A percentile compares a stretch with the other conserved stretches of the same genome.
Conservation (phyloP, 768 basidiomycete species). For the Xanthoconium purpureum region DNA sequence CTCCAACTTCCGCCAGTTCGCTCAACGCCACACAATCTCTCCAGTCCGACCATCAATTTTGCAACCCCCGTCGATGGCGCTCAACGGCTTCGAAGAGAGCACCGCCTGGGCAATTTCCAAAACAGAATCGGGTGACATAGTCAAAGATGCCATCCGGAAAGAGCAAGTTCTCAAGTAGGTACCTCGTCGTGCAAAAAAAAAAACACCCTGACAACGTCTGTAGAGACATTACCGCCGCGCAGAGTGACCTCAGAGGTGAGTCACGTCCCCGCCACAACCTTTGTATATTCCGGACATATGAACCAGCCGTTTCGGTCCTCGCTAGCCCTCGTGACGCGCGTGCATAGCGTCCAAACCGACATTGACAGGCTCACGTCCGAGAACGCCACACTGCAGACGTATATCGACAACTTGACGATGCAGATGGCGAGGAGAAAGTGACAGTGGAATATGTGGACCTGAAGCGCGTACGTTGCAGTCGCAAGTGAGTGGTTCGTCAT, state of each 20-base stretch:
- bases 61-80: constrained; percentile 39
- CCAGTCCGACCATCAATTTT: not conserved
- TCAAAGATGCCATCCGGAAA: constrained; percentile 74
- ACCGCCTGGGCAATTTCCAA: constrained; percentile 50
- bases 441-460: constrained; percentile 9
- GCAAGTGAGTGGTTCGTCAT: constrained; percentile 2
- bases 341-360: constrained; percentile 69
- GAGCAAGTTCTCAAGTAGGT: constrained; percentile 75
- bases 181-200: not conserved
- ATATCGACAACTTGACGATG: constrained; percentile 84
- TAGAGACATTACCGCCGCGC: constrained; percentile 74
- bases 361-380: constrained; percentile 77
- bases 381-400: constrained; percentile 82
- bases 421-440: constrained; percentile 81
- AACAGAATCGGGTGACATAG: constrained; percentile 53
- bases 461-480: not conserved
- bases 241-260: constrained; percentile 74
- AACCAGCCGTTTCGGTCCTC: not conserved
- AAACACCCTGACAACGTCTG: not conserved
- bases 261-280: constrained; percentile 2
- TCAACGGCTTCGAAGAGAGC: constrained; percentile 40
- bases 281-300: not conserved
- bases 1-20: no score
- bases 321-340: constrained; percentile 63
- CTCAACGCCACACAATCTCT: no score